Percentiles rank a stretch among this genome's conserved stretches.
Conservation (phyloP, 495 filamentous ascomycete species). For the Neurospora tetrasperma region DNA sequence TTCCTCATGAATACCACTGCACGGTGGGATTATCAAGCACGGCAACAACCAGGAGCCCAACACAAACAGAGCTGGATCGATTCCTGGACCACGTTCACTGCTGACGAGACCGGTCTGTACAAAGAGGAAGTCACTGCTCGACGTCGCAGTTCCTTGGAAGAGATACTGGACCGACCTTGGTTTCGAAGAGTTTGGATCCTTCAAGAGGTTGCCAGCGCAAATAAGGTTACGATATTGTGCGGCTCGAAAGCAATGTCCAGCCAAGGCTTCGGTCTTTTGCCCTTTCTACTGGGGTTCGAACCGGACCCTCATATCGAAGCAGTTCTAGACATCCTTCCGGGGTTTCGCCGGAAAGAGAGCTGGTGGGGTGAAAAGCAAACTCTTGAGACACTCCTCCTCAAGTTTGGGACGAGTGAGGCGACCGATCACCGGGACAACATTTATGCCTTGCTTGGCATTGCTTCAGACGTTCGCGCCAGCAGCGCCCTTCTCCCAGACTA, state of each 20-base stretch:
- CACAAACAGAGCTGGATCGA: neutral
- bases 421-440: slow-evolving; percentile 21
- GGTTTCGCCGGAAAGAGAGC: slow-evolving; percentile 12
- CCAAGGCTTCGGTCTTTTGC: slow-evolving; percentile 19
- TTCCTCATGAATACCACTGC: neutral
- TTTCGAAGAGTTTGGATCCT: slow-evolving; percentile 17
- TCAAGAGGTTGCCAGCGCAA: slow-evolving; percentile 13
- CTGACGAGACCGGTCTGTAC: too few species aligned
- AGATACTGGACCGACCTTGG: slow-evolving; percentile 6
- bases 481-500: neutral
- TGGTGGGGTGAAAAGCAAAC: slow-evolving; percentile 20
- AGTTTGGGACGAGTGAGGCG: slow-evolving; percentile 22
- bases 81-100: neutral
- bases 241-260: slow-evolving; percentile 16
- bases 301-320: slow-evolving; percentile 15
- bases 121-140: too few species aligned
- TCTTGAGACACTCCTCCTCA: slow-evolving; percentile 21
- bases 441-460: slow-evolving; percentile 27
- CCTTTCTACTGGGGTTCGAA: slow-evolving; percentile 9
- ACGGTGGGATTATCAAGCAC: neutral
- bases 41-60: neutral
- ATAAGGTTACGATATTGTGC: slow-evolving; percentile 6
- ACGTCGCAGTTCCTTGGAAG: neutral
- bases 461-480: slow-evolving; percentile 7
- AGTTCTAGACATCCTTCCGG: slow-evolving; percentile 29